phyloP scores from a whole-genome alignment of 1,139 yeast genomes.

The Hemisphaericaspora subhashii region DNA sequence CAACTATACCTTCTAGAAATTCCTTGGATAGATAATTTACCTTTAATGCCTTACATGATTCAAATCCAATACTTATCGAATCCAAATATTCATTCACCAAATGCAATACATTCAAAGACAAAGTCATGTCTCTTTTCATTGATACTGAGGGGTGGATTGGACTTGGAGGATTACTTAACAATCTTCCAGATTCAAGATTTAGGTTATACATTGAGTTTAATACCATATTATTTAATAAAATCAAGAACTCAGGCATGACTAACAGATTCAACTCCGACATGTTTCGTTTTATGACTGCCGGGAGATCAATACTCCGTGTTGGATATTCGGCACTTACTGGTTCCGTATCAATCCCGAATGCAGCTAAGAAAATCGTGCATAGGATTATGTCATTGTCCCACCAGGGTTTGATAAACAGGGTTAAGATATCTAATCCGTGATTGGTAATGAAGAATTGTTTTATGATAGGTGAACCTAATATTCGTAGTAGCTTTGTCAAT shows the following conservation, averaged over 20 bases:
- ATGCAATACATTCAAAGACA: slow-evolving; percentile 35
- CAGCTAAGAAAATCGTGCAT: slow-evolving; percentile 35
- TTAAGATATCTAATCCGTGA: slow-evolving; percentile 55
- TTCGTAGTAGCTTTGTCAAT: slow-evolving; percentile 47
- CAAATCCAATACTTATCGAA: slow-evolving; percentile 31
- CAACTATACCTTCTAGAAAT: slow-evolving; percentile 44
- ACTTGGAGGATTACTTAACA: slow-evolving; percentile 39
- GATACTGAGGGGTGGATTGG: slow-evolving; percentile 18
- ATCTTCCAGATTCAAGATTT: slow-evolving; percentile 35
- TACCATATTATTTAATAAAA: slow-evolving; percentile 41
- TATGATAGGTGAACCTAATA: slow-evolving; percentile 48
- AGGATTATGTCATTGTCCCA: slow-evolving; percentile 45
- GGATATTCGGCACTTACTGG: slow-evolving; percentile 2
- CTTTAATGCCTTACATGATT: slow-evolving; percentile 22
- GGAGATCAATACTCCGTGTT: slow-evolving; percentile 8
- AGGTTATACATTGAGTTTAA: slow-evolving; percentile 34
- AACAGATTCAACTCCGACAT: slow-evolving; percentile 19
- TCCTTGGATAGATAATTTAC: slow-evolving; percentile 28
- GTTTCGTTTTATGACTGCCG: slow-evolving; percentile 12
- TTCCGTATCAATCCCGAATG: slow-evolving; percentile 37
- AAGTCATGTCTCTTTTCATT: slow-evolving; percentile 20
- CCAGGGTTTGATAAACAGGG: slow-evolving; percentile 44
- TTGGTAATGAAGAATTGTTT: slow-evolving; percentile 51
- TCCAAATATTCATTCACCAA: slow-evolving; percentile 35
- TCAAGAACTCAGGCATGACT: slow-evolving; percentile 40